Conservation (phyloP, 1,284 basidiomycete genomes). For the Rugosomyces carneus region DNA sequence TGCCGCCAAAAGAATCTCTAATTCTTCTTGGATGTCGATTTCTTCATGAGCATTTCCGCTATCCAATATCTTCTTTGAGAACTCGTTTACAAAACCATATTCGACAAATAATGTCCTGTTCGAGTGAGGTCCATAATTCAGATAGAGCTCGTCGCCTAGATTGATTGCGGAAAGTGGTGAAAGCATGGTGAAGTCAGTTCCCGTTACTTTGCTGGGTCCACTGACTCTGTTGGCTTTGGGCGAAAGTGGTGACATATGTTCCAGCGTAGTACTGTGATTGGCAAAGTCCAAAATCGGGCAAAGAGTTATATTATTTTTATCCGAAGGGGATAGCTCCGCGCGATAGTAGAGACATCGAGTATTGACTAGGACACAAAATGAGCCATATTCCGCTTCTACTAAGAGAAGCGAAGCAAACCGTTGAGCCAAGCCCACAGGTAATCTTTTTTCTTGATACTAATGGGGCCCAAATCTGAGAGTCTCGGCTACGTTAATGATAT, state of each 20-base stretch:
- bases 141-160: constrained; percentile 57
- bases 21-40: constrained; percentile 54
- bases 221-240: constrained; percentile 33
- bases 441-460: constrained; percentile 25
- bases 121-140: constrained; percentile 73
- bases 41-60: constrained; percentile 39
- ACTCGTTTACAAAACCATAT: constrained; percentile 70
- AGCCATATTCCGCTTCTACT: background rate
- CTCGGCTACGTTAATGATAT: too few relatives aligned
- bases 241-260: constrained; percentile 38
- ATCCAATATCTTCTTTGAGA: constrained; percentile 19
- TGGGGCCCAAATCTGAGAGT: background rate
- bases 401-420: constrained; percentile 35
- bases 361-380: constrained; percentile 55
- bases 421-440: constrained; percentile 87
- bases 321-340: constrained; percentile 44
- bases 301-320: constrained; percentile 74
- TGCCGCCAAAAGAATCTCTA: constrained; percentile 44
- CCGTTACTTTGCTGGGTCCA: constrained; percentile 27
- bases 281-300: constrained; percentile 85
- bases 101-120: constrained; percentile 74
- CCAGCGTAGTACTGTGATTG: constrained; percentile 53
- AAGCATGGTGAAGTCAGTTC: constrained; percentile 47
- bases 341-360: constrained; percentile 80
- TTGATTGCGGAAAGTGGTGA: constrained; percentile 41